phyloP scores from a whole-genome alignment of 106 monocot genomes.

The Dendrobium nobile region DNA sequence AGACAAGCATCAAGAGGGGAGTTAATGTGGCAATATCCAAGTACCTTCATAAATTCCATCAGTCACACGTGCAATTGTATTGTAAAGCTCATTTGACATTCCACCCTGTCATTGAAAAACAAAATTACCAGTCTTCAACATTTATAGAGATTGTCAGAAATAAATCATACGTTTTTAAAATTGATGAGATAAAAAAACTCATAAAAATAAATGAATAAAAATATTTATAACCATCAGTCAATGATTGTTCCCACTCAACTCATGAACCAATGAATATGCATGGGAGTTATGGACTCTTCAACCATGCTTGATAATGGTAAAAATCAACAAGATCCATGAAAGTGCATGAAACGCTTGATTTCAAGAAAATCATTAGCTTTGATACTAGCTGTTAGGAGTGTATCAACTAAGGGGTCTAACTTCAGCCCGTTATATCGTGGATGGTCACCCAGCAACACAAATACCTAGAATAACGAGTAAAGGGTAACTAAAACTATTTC shows the following conservation, averaged over 20 bases:
- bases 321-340: neutral
- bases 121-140: neutral
- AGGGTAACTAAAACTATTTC: neutral
- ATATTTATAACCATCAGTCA: neutral
- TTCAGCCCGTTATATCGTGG: neutral
- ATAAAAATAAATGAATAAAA: neutral
- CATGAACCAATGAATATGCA: neutral
- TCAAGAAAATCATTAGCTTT: neutral
- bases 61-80: slow-evolving; percentile 93
- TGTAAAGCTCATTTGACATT: slow-evolving; percentile 98
- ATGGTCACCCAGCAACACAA: neutral
- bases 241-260: neutral
- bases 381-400: neutral
- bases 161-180: neutral
- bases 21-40: neutral
- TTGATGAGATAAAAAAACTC: neutral
- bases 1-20: neutral
- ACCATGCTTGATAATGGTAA: neutral
- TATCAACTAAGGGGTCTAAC: neutral
- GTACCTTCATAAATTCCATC: slow-evolving; percentile 99
- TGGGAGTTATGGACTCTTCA: neutral
- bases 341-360: neutral
- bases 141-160: neutral
- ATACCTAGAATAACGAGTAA: neutral
- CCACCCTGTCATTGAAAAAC: slow-evolving; percentile 57